A percentile compares a stretch with the other conserved stretches of the same genome.
Conservation (phyloP, 2,329 filamentous ascomycete species). For the Emmonsiellopsis sp. region DNA sequence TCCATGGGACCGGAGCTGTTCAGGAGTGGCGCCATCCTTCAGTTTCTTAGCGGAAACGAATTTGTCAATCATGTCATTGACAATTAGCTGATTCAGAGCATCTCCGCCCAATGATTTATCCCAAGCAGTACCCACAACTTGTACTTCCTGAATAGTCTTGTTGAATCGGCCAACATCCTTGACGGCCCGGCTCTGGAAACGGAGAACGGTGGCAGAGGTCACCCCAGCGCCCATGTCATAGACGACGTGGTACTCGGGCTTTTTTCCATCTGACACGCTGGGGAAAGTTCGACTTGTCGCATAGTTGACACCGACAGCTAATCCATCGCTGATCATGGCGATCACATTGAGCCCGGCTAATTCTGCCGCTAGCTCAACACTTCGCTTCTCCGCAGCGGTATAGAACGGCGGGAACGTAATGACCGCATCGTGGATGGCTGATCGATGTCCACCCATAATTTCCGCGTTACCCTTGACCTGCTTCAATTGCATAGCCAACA, state of each 20-base stretch:
- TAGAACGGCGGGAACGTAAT: conserved; percentile 88
- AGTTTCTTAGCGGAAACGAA: conserved; percentile 60
- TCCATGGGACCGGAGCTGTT: conserved; percentile 57
- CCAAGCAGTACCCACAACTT: conserved; percentile 78
- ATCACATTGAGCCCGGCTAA: conserved; percentile 82
- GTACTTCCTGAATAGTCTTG: conserved; percentile 94
- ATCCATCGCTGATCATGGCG: conserved; percentile 74
- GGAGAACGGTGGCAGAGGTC: conserved; percentile 78
- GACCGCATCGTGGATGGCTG: conserved; percentile 67
- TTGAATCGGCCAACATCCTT: conserved; percentile 91
- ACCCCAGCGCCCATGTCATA: conserved; percentile 98
- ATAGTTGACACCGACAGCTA: conserved; percentile 92
- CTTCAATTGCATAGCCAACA: conserved; percentile 92
- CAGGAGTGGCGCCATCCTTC: conserved; percentile 28
- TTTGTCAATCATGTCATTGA: conserved; percentile 77
- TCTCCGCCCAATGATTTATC: conserved; percentile 86
- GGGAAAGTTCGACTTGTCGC: conserved; percentile 86
- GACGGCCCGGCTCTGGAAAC: conserved; percentile 77
- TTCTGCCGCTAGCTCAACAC: conserved; percentile 72
- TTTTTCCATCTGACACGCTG: conserved; percentile 67
- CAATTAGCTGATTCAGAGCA: conserved; percentile 73
- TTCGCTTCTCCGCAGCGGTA: conserved; percentile 79
- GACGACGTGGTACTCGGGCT: conserved; percentile 84
- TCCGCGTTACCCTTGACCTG: conserved; percentile 86
- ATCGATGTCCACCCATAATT: conserved; percentile 64